Percentiles rank a stretch among this genome's conserved stretches.
phyloP scores from a whole-genome alignment of 805 yeast genomes.

The Lipomyces sp. region DNA sequence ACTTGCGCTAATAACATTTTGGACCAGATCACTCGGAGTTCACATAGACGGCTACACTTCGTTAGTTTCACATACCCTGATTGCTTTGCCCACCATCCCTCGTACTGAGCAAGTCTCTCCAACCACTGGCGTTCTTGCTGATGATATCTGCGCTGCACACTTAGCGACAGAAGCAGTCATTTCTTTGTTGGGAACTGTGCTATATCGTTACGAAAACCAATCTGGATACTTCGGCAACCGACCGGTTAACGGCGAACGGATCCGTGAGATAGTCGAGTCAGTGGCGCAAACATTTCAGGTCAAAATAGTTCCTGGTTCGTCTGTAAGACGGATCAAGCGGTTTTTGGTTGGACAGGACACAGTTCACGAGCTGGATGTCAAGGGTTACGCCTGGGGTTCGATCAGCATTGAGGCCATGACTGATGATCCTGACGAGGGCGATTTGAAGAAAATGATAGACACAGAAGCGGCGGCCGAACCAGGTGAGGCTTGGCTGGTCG shows the following conservation, averaged over 20 bases:
- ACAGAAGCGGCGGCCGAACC: conserved; percentile 65
- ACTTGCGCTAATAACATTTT: not conserved
- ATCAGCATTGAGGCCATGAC: conserved; percentile 35
- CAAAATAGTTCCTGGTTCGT: conserved; percentile 87
- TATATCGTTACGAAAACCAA: conserved; percentile 14
- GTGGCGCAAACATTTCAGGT: conserved; percentile 85
- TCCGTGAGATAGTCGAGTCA: conserved; percentile 80
- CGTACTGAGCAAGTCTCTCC: conserved; percentile 65
- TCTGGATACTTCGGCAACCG: conserved; percentile 30
- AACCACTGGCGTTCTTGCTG: conserved; percentile 80
- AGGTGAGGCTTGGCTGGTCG: conserved; percentile 88
- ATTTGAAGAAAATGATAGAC: conserved; percentile 44
- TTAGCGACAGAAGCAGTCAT: conserved; percentile 88
- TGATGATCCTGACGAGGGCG: conserved; percentile 37
- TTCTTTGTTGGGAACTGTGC: conserved; percentile 55
- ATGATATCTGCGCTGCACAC: conserved; percentile 85
- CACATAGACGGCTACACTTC: conserved; percentile 96
- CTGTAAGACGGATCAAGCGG: conserved; percentile 88
- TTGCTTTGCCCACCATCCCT: conserved; percentile 58
- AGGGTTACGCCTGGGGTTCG: conserved; percentile 66
- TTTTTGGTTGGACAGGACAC: conserved; percentile 94
- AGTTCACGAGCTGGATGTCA: conserved; percentile 88
- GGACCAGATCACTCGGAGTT: conserved; percentile 65
- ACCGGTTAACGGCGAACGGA: conserved; percentile 66
- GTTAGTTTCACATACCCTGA: conserved; percentile 81